A percentile compares a stretch with the other conserved stretches of the same genome.
These are phyloP conservation scores for Urtica urens DNA, from an alignment of 306 rosid species.

Conservation along the genomic window DNA sequence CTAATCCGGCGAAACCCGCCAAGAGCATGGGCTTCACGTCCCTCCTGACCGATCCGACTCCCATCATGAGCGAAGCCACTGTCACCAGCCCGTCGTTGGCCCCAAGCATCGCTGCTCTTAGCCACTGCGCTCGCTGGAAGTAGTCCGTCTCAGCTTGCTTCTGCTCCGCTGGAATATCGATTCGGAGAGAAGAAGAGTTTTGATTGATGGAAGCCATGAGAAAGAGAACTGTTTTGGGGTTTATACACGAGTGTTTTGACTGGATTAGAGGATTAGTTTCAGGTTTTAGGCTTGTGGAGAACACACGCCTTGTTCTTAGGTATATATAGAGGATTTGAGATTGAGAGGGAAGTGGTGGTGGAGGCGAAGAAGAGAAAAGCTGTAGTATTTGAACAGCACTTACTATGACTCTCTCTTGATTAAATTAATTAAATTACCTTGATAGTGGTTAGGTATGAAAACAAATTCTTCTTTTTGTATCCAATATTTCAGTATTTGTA, in stretches of 20 bases:
- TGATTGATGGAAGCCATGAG: constrained; percentile 35
- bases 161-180: constrained; percentile 10
- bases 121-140: constrained; percentile 42
- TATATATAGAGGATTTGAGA: constrained; percentile 24
- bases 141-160: constrained; percentile 21
- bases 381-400: constrained; percentile 30
- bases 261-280: constrained; percentile 3
- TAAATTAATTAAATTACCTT: too few relatives aligned
- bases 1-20: constrained; percentile 45
- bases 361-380: background rate
- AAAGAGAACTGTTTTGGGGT: constrained; percentile 1
- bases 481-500: constrained; percentile 4
- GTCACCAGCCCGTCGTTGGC: constrained; percentile 51
- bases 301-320: constrained; percentile 24
- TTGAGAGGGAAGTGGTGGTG: constrained; percentile 9
- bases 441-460: background rate
- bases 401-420: background rate
- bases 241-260: constrained; percentile 1
- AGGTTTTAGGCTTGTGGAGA: constrained; percentile 23
- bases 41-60: constrained; percentile 40
- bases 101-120: constrained; percentile 41
- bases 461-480: background rate
- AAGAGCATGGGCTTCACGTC: constrained; percentile 37
- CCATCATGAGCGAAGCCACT: constrained; percentile 46
- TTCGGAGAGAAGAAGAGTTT: constrained; percentile 14